Conservation (phyloP, 768 basidiomycete species). For the Daedaleopsis sinensis region DNA sequence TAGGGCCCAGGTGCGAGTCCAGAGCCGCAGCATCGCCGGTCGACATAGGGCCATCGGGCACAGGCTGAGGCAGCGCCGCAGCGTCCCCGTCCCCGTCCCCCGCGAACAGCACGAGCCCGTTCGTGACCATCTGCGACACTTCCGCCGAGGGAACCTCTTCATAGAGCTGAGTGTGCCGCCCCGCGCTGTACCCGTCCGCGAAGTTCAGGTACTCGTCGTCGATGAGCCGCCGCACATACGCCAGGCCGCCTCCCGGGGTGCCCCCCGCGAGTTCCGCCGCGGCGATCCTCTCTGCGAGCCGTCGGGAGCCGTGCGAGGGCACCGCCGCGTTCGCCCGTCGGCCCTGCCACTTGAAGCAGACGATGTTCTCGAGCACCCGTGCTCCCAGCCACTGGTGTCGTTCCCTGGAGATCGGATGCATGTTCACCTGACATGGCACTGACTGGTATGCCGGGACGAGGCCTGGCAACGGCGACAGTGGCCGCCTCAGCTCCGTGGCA, state of each 20-base stretch:
- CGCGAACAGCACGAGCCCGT: constrained; percentile 48
- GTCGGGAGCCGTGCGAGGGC: constrained; percentile 34
- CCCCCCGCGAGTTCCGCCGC: constrained; percentile 18
- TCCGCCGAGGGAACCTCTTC: constrained; percentile 51
- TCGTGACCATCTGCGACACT: constrained; percentile 48
- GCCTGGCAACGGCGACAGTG: constrained; percentile 43
- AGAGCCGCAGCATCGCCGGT: background rate
- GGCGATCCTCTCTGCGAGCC: constrained; percentile 24
- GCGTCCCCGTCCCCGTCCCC: background rate
- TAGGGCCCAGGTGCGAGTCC: background rate
- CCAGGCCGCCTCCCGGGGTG: constrained; percentile 21
- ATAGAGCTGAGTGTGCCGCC: constrained; percentile 42
- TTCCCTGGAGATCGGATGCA: constrained; percentile 49
- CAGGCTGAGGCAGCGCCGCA: background rate
- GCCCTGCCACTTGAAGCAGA: constrained; percentile 38
- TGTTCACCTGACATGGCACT: constrained; percentile 45
- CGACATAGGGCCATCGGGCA: background rate
- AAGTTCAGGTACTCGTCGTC: constrained; percentile 50
- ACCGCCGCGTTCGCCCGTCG: constrained; percentile 47
- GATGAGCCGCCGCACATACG: constrained; percentile 26
- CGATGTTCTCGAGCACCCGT: constrained; percentile 51
- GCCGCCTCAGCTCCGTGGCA: constrained; percentile 24
- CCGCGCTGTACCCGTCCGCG: constrained; percentile 23
- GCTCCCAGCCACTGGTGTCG: constrained; percentile 54
- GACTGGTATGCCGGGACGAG: constrained; percentile 54